Evolutionary conservation across 305 asterid species (phyloP).

Genomic region (Rubia peregrina): DNA sequence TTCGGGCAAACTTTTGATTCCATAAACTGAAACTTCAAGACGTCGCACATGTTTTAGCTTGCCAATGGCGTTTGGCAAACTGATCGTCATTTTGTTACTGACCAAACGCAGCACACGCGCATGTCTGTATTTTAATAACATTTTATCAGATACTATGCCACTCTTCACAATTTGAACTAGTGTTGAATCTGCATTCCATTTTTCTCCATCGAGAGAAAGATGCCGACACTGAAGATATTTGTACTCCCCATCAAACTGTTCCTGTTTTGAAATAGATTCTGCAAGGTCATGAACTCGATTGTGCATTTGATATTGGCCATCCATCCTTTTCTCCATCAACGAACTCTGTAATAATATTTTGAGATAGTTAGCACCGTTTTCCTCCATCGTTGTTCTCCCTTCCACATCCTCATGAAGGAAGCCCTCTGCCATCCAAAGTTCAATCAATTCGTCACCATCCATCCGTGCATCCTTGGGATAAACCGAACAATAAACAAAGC

Average conservation of each 20-base stretch:
- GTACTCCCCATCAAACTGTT: not conserved
- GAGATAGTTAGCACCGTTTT: slow-evolving; percentile 18
- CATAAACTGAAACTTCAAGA: not conserved
- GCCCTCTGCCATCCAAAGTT: slow-evolving; percentile 17
- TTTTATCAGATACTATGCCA: too few species aligned
- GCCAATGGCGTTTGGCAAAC: slow-evolving; percentile 7
- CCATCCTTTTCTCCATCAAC: not conserved
- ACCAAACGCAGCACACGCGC: not conserved
- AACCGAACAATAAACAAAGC: slow-evolving; percentile 7
- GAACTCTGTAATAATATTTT: not conserved
- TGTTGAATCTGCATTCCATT: not conserved
- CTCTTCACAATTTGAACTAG: not conserved
- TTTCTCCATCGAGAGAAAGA: not conserved
- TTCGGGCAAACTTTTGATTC: not conserved
- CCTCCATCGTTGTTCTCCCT: slow-evolving; percentile 12
- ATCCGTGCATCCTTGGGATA: not conserved
- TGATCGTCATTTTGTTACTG: too few species aligned
- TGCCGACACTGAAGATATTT: not conserved
- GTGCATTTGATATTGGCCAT: slow-evolving; percentile 26
- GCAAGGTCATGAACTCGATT: slow-evolving; percentile 23
- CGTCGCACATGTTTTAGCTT: slow-evolving; percentile 13
- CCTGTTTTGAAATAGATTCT: slow-evolving; percentile 16
- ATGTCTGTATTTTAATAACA: not conserved
- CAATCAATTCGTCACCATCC: not conserved
- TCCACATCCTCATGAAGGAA: not conserved